phyloP scores from a whole-genome alignment of 768 basidiomycete genomes.

The Suillus luteus region DNA sequence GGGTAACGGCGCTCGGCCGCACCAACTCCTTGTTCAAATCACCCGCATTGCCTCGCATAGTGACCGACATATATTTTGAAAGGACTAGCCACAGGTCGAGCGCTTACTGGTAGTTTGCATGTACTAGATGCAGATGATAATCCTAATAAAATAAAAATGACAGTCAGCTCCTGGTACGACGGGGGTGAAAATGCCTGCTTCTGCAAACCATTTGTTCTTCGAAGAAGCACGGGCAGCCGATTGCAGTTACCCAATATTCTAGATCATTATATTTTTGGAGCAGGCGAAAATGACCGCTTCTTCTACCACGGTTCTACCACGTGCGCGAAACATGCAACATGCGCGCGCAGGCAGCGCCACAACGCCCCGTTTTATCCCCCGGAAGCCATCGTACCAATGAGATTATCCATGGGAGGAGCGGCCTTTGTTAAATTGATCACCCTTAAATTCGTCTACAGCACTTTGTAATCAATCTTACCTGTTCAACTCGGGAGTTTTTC shows the following conservation, averaged over 20 bases:
- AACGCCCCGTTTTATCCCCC: conserved; percentile 8
- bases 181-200: not conserved
- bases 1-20: not conserved
- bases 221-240: not conserved
- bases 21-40: not conserved
- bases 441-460: not conserved
- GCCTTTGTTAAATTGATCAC: not conserved
- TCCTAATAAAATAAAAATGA: not conserved
- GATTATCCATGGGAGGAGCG: not conserved
- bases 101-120: not conserved
- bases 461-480: not conserved
- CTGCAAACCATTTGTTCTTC: conserved; percentile 3
- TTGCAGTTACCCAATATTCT: not conserved
- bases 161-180: not conserved
- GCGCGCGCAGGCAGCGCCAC: not conserved
- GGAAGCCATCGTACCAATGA: not conserved
- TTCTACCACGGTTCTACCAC: too few species aligned
- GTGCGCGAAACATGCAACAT: conserved; percentile 4
- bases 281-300: conserved; percentile 8
- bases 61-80: not conserved
- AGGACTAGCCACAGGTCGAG: not conserved
- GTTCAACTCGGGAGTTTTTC: not conserved
- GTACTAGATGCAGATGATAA: not conserved
- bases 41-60: not conserved
- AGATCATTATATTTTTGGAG: conserved; percentile 10